Percentiles rank a stretch among this genome's conserved stretches.
These are phyloP conservation scores for Pythium monospermum DNA, from an alignment of 352 stramenopile genomes.

Conservation along the genomic window DNA sequence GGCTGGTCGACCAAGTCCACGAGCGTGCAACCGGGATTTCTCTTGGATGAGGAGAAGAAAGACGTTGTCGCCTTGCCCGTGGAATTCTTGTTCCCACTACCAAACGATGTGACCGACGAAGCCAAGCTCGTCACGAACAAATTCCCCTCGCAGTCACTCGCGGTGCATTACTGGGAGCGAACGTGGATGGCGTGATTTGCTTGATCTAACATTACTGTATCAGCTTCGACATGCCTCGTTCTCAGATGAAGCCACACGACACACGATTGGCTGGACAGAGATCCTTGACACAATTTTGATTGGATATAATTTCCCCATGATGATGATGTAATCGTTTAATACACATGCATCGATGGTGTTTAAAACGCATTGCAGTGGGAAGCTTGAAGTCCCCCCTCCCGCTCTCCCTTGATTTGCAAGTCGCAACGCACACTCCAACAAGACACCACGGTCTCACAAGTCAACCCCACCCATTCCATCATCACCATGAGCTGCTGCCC, in stretches of 20 bases:
- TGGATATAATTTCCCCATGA: too few species aligned
- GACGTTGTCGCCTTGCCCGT: constrained; percentile 28
- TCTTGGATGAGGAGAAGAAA: constrained; percentile 14
- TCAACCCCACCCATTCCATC: constrained; percentile 10
- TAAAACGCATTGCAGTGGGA: neutral
- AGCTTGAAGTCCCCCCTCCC: constrained; percentile 17
- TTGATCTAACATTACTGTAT: too few species aligned
- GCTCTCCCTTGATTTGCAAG: neutral
- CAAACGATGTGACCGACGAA: constrained; percentile 19
- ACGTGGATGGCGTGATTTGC: too few species aligned
- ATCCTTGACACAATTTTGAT: too few species aligned
- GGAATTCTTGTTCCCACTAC: constrained; percentile 35
- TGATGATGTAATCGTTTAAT: constrained; percentile 3
- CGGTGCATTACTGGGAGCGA: constrained; percentile 45
- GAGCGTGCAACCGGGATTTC: constrained; percentile 17
- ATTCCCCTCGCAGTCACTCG: constrained; percentile 14
- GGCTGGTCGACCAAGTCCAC: constrained; percentile 20
- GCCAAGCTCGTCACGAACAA: neutral
- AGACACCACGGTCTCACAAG: constrained; percentile 8
- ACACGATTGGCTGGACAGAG: constrained; percentile 46
- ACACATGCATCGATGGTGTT: neutral
- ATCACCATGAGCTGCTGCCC: constrained; percentile 69
- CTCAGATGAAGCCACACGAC: constrained; percentile 29
- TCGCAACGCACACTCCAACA: too few species aligned
- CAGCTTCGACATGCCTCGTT: too few species aligned